Base-by-base conservation (phyloP, 2,329 filamentous ascomycete genomes). In the Alternaria sp. region DNA sequence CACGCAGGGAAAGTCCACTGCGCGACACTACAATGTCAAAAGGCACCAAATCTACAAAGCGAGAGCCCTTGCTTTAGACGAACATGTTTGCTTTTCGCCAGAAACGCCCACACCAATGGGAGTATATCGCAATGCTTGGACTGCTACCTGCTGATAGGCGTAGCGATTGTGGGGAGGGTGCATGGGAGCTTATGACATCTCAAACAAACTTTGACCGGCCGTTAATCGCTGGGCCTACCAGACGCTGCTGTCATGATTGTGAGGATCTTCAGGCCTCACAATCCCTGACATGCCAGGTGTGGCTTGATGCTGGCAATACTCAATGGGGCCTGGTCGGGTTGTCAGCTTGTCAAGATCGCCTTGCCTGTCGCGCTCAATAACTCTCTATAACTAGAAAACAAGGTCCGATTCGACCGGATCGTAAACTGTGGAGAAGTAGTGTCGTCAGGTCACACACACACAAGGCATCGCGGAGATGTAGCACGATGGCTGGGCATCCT, bases 231-330 rank as follows among this genome's bases (percentile, higher is more conserved):
- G 55, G 54, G 60, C 68, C 60, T 68, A 64, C 59, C 61, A 66
- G 64, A 51, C 54, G 52, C 65, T 62, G 64, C 66, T 65, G 66
- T 47, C 51, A 65, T 46, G 46, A 64, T 62, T 63, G 63, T 58
- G 62, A 72, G 67, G 72, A 75, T 77, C 71, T 70, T 61, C 72
- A 62, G 43, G 67, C 59, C 60, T 49, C 55, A 44, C 63, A 49
- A 71, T 61, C 73, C 68, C 68, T 73, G 73, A 61, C 63, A 58
- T 65, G 46, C 46, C 32, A 36, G 46, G 20, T 49, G 70, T 73
- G 71, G 71, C 73, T 72, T 72, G 66, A 64, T 69, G 66, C 67
- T 66, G 63, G 62, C 70, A 70, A 74, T 61, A 63, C 70, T 72
- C 65, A 65, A 69, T 62, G 59, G 63, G 57, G 63, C 64, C 51